Base-by-base conservation (phyloP, 2,329 filamentous ascomycete genomes). In the Verticillium albo-atrum region DNA sequence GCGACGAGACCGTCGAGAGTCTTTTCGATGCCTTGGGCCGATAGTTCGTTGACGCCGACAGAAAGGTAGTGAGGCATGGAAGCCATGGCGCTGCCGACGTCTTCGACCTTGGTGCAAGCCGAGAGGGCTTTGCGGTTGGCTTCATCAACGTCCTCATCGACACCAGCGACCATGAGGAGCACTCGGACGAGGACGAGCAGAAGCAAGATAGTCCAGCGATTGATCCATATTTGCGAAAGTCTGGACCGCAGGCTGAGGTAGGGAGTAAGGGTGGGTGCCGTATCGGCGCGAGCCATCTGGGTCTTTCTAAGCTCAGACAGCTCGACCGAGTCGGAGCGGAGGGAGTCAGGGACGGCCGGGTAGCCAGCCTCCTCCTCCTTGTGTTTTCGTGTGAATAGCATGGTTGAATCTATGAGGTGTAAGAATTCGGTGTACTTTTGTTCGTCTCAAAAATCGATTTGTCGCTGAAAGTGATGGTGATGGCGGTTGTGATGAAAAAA, bases 21-120 rank as follows among this genome's bases (percentile, higher is more conserved):
- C 67, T 89, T 87, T 66, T 93, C 91, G 65, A 98, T 88, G 59
- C 91, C 89, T 54, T 82, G 82, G 32, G 92, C 91, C 7, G 91
- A 89, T 66, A 98, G 78, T 61, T 91, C 85, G 75, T 99, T 99
- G 71, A 97, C 88, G 58, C 95, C 95, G 56, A 84, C 80, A 2
- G 93, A 90, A 71, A 98, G 88, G 76, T 97, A 98, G 75, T 97
- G 90, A 60, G 95, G 95, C 92, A 98, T 97, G 37, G 95, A 98
- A 42, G 94, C 95, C 91, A 99, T 94, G 62, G 92, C 85, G 72
- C 92, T 97, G 63, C 94, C 95, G 66, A 96, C 86, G 66, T 91
- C 91, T 77, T 99, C 94, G 54, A 98, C 94, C 72, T 90, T 90
- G 60, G 88, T 92, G 74, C 95, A 99, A 64, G 94, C 92, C 57